Evolutionary conservation across 768 basidiomycete genomes (phyloP).

Genomic region (Suillus alpinus): DNA sequence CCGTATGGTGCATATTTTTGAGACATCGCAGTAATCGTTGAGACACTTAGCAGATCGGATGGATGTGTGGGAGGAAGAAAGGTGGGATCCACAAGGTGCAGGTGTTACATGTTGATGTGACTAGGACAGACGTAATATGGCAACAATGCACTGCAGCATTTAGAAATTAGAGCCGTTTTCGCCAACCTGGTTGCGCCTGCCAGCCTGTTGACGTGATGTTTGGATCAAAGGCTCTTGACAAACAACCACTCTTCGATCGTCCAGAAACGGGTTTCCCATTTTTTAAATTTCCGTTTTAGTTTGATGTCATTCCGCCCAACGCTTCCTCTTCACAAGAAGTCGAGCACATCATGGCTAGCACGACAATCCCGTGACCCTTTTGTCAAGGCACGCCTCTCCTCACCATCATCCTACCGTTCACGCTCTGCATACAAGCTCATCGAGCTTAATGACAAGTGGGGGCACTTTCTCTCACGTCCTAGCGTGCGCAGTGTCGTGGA

Average conservation of each 20-base stretch:
- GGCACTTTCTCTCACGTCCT: constrained; percentile 46
- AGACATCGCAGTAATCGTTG: not conserved
- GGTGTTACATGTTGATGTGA: not conserved
- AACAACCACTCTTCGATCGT: not conserved
- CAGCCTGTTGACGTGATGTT: not conserved
- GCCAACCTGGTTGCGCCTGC: not conserved
- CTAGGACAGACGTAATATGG: not conserved
- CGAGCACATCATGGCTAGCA: constrained; percentile 58
- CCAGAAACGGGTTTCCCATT: not conserved
- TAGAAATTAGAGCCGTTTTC: not conserved
- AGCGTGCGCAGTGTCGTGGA: constrained; percentile 72
- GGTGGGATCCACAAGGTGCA: not conserved
- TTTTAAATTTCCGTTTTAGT: constrained; percentile 5
- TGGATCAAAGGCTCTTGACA: not conserved
- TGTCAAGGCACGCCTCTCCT: constrained; percentile 52
- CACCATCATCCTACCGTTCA: constrained; percentile 61
- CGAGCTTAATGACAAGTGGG: constrained; percentile 64
- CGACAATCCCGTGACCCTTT: constrained; percentile 73
- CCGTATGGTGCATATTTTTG: constrained; percentile 47
- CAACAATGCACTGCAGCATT: not conserved
- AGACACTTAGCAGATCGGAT: not conserved
- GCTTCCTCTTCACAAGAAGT: constrained; percentile 25
- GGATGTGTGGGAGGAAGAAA: not conserved
- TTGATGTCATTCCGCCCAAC: constrained; percentile 37
- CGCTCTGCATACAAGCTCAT: constrained; percentile 92